Percentiles rank a stretch among this genome's conserved stretches.
phyloP scores from a whole-genome alignment of 2,329 filamentous ascomycete genomes.

The Xylariaceae sp. region DNA sequence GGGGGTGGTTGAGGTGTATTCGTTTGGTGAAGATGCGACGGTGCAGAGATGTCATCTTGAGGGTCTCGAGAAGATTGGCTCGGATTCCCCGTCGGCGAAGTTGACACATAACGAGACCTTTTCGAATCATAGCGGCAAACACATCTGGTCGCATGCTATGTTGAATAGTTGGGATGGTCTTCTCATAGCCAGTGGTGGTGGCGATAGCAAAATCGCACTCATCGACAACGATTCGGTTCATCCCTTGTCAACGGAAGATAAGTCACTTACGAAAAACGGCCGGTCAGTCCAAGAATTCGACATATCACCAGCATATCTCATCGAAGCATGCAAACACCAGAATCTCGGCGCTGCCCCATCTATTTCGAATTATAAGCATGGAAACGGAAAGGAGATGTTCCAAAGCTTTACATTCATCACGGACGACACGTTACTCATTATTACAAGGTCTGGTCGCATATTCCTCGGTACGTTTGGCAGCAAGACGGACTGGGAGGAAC shows the following conservation, averaged over 20 bases:
- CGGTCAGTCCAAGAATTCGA: conserved; percentile 15
- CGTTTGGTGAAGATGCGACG: conserved; percentile 81
- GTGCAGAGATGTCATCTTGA: conserved; percentile 64
- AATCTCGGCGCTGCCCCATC: background rate
- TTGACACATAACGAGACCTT: conserved; percentile 52
- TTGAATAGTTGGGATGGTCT: conserved; percentile 32
- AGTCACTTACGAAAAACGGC: background rate
- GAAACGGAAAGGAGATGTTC: conserved; percentile 41
- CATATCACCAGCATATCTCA: conserved; percentile 21
- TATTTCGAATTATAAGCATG: conserved; percentile 29
- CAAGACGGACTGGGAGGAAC: conserved; percentile 39
- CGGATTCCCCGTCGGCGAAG: conserved; percentile 18
- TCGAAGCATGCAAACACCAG: conserved; percentile 16
- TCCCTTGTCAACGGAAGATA: background rate
- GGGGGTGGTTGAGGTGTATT: conserved; percentile 52
- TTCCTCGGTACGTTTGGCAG: conserved; percentile 40
- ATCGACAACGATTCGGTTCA: conserved; percentile 27
- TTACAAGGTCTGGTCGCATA: conserved; percentile 56
- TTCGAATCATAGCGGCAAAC: conserved; percentile 74
- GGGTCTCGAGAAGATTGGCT: background rate
- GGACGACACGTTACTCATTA: conserved; percentile 47
- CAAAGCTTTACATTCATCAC: conserved; percentile 60
- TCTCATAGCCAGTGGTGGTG: conserved; percentile 69
- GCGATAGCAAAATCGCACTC: conserved; percentile 66
- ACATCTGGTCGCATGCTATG: conserved; percentile 72